Conservation (phyloP, 2,329 filamentous ascomycete species). For the Beauveria rudraprayagi region DNA sequence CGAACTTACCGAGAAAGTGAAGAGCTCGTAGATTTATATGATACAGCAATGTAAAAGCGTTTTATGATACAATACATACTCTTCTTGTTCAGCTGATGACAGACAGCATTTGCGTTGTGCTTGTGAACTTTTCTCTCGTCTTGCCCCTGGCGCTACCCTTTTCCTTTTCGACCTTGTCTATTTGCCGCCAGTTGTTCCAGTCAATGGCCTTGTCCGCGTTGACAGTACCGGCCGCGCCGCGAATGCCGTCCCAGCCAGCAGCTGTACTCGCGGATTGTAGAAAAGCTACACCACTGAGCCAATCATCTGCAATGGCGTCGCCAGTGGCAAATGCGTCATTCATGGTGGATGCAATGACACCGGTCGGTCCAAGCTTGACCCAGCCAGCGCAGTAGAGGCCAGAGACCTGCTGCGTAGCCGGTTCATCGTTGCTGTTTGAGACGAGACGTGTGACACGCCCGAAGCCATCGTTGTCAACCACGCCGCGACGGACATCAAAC, state of each 20-base stretch:
- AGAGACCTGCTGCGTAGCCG: slow-evolving; percentile 38
- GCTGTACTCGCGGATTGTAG: slow-evolving; percentile 18
- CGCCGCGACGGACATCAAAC: slow-evolving; percentile 66
- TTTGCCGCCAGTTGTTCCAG: slow-evolving; percentile 79
- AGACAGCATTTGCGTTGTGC: slow-evolving; percentile 48
- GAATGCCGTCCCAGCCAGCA: slow-evolving; percentile 71
- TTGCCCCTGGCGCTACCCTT: slow-evolving; percentile 63
- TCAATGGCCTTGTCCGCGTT: slow-evolving; percentile 55
- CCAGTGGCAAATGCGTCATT: slow-evolving; percentile 85
- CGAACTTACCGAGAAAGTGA: slow-evolving; percentile 92
- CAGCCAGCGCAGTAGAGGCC: slow-evolving; percentile 91
- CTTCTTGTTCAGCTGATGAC: slow-evolving; percentile 31
- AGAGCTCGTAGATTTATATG: slow-evolving; percentile 37
- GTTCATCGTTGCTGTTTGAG: slow-evolving; percentile 21
- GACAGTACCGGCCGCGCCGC: slow-evolving; percentile 43
- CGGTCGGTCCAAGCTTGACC: slow-evolving; percentile 91
- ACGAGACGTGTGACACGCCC: slow-evolving; percentile 56
- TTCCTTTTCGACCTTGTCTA: slow-evolving; percentile 69
- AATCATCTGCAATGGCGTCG: slow-evolving; percentile 76
- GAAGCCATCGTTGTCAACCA: slow-evolving; percentile 73
- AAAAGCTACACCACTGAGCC: slow-evolving; percentile 41
- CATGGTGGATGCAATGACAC: slow-evolving; percentile 95
- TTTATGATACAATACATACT: slow-evolving; percentile 19
- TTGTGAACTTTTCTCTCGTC: slow-evolving; percentile 63
- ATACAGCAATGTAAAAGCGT: slow-evolving; percentile 16